Evolutionary conservation across 192 early-diverging fungal species (phyloP).

Genomic region (Umbelopsis sp.): DNA sequence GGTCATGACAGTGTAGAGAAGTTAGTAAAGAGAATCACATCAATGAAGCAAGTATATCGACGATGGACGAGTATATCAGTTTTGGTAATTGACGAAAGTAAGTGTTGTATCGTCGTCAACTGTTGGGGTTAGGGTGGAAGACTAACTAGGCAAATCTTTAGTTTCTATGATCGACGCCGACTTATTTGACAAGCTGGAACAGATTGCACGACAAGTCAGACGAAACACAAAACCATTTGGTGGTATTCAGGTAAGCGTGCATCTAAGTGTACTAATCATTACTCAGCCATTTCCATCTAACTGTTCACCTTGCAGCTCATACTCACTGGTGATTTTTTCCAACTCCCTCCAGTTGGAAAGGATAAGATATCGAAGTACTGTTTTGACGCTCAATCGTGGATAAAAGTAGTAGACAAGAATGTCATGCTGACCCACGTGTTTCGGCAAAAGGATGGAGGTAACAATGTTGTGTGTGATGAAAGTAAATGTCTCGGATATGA

Average conservation of each 20-base stretch:
- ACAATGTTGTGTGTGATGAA: background rate
- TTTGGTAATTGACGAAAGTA: slow-evolving; percentile 76
- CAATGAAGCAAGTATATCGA: slow-evolving; percentile 27
- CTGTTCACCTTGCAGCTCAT: slow-evolving; percentile 31
- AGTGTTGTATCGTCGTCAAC: background rate
- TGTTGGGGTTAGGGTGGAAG: too few species aligned
- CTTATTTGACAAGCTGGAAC: slow-evolving; percentile 74
- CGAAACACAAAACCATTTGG: slow-evolving; percentile 60
- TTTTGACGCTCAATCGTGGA: slow-evolving; percentile 68
- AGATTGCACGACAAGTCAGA: slow-evolving; percentile 57
- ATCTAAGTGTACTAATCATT: background rate
- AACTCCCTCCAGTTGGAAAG: slow-evolving; percentile 72
- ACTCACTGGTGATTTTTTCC: slow-evolving; percentile 81
- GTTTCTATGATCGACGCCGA: slow-evolving; percentile 78
- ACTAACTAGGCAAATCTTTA: slow-evolving; percentile 1
- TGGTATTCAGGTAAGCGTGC: slow-evolving; percentile 63
- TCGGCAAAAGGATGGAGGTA: slow-evolving; percentile 76
- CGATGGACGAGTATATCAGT: slow-evolving; percentile 67
- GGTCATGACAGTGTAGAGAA: slow-evolving; percentile 41
- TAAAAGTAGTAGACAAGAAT: slow-evolving; percentile 46
- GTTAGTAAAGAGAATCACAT: slow-evolving; percentile 33
- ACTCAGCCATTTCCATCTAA: background rate
- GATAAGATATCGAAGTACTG: slow-evolving; percentile 53
- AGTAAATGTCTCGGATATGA: background rate
- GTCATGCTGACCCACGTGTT: slow-evolving; percentile 80